Base-by-base conservation (phyloP, 768 basidiomycete species). In the Agrocybe pediades region DNA sequence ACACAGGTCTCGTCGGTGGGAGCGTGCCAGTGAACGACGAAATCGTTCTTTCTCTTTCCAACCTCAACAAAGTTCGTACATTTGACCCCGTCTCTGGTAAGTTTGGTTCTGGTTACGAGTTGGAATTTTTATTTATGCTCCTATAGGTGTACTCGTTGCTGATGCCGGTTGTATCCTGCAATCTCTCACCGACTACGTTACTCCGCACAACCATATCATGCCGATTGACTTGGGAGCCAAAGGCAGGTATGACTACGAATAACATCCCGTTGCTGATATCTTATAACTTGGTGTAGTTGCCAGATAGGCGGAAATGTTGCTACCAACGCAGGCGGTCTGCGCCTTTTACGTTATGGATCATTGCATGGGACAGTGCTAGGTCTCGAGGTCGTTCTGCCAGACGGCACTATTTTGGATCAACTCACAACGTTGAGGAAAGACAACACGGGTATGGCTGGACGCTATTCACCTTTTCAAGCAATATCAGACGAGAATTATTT, bases 301-400 rank as follows among this genome's bases (percentile, higher is more conserved):
- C 96, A 98, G 65, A 95, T 99, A 58, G 97, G 96, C 44, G 97
- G 97, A 27, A 98, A 98, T 69, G 81, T 98, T 23, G 86, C 97
- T 1, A 98, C 97, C 4, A 99, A 99, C 65, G 97, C 97, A 23
- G 97, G 97, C 17, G 97, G 97, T n/a, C 80, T 99, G 7, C 84
- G 97, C 1, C 80, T 99, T 20, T 73, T 99, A 39, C 84, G 97
- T 20, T 99, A 98, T 64, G 97, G 97, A 42, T 94, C 92, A 33
- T 76, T 99, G 4, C 97, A 96, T 65, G 97, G 97, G 17, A 87
- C 87, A 11, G 96, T 98, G 2, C 82, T 99, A 2, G 97, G 97
- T 17, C 78, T 99, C 13, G 97, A 99, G 68, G 94, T 95, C 19
- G 97, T 98, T 9, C 76, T 98, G 17, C 91, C 97, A 2, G 93